A percentile compares a stretch with the other conserved stretches of the same genome.
These are phyloP conservation scores for Fragaria iinumae DNA, from an alignment of 306 rosid species.

Conservation along the genomic window DNA sequence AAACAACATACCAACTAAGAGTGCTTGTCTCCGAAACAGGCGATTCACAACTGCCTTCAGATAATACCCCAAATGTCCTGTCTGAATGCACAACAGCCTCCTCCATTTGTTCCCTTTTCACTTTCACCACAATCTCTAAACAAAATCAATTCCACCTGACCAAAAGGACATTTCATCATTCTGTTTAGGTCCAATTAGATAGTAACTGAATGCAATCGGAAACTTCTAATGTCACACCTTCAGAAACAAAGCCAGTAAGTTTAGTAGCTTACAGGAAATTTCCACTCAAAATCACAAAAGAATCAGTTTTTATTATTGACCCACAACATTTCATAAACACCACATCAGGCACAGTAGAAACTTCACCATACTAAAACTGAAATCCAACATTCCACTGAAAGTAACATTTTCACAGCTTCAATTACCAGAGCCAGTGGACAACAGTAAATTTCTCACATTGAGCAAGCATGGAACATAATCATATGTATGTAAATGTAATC, in stretches of 20 bases:
- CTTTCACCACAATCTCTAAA: slow-evolving; percentile 24
- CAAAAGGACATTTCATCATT: background rate
- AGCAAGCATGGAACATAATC: background rate
- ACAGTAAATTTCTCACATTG: background rate
- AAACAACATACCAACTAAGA: slow-evolving; percentile 32
- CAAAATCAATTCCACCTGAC: background rate
- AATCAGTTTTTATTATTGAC: background rate
- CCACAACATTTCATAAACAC: background rate
- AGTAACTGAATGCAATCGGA: background rate
- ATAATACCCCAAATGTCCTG: slow-evolving; percentile 7
- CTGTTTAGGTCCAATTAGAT: background rate
- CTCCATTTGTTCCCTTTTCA: slow-evolving; percentile 14
- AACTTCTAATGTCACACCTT: background rate
- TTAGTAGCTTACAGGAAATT: background rate
- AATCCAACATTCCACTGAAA: background rate
- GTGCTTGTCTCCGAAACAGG: slow-evolving; percentile 23
- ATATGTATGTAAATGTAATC: no score
- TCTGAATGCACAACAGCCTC: slow-evolving; percentile 28
- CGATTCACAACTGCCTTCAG: slow-evolving; percentile 18
- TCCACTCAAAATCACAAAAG: background rate
- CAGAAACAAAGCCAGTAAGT: background rate
- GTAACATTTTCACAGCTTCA: background rate
- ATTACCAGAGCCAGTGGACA: background rate
- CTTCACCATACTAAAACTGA: background rate
- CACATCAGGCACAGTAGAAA: background rate